These are phyloP conservation scores for Cokeromyces recurvatus DNA, from an alignment of 371 early-diverging fungal species.

Conservation along the genomic window DNA sequence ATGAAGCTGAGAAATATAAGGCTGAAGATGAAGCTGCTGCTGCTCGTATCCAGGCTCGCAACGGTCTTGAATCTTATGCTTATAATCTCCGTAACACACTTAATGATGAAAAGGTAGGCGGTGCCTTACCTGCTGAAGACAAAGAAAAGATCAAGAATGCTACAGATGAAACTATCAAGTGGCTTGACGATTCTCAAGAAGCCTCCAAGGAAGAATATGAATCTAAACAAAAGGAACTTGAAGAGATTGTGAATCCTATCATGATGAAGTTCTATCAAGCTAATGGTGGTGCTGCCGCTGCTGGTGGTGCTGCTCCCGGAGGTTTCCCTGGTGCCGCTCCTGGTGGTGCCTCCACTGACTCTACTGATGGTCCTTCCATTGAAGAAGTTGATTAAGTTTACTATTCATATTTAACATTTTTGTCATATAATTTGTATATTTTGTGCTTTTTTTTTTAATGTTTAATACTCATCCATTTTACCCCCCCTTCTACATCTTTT, in stretches of 20 bases:
- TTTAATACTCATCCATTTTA: too few species aligned
- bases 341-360: constrained; percentile 78
- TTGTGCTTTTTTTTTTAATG: too few species aligned
- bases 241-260: constrained; percentile 94
- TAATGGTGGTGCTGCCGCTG: constrained; percentile 14
- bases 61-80: constrained; percentile 81
- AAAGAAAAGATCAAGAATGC: constrained; percentile 61
- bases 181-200: constrained; percentile 85
- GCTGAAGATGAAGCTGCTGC: constrained; percentile 80
- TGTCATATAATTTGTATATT: too few species aligned
- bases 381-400: constrained; percentile 42
- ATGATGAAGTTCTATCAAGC: constrained; percentile 81
- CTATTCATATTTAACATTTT: too few species aligned
- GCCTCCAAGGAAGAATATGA: constrained; percentile 95
- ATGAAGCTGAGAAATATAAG: constrained; percentile 84
- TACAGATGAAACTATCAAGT: constrained; percentile 67
- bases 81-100: constrained; percentile 83
- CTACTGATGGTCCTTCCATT: constrained; percentile 47
- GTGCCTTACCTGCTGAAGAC: constrained; percentile 60
- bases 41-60: constrained; percentile 73
- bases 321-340: constrained; percentile 75
- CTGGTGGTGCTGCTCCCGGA: constrained; percentile 69
- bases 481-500: too few species aligned
- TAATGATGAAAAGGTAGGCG: constrained; percentile 65
- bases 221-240: constrained; percentile 89